Percentiles rank a stretch among this genome's conserved stretches.
Conservation (phyloP, 192 early-diverging fungal genomes). For the Gonapodya sp. region DNA sequence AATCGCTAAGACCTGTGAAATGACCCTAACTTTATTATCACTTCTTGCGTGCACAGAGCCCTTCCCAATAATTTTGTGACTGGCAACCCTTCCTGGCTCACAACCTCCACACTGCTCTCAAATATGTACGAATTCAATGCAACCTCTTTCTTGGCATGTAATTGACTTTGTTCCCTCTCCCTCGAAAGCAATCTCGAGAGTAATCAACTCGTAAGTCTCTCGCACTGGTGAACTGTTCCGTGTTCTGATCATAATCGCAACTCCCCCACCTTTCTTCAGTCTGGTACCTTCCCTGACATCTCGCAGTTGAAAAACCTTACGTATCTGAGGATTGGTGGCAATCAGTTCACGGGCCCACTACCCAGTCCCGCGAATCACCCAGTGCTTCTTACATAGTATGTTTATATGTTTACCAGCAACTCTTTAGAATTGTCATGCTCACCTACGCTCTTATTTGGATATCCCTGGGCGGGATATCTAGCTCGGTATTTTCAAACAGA, state of each 20-base stretch:
- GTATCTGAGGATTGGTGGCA: background rate
- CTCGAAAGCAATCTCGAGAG: background rate
- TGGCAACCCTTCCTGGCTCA: background rate
- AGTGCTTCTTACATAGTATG: background rate
- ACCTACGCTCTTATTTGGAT: too few relatives aligned
- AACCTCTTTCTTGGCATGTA: too few relatives aligned
- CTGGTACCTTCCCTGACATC: background rate
- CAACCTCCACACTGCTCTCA: background rate
- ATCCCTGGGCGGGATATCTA: too few relatives aligned
- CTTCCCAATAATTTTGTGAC: background rate
- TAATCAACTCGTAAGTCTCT: background rate
- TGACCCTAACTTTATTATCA: too few relatives aligned
- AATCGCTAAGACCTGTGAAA: too few relatives aligned
- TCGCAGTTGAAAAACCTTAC: background rate
- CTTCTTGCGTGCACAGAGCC: too few relatives aligned
- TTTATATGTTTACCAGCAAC: background rate
- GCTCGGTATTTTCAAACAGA: background rate
- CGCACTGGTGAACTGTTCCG: too few relatives aligned
- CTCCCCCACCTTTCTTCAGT: too few relatives aligned
- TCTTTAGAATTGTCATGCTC: background rate
- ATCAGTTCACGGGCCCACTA: background rate
- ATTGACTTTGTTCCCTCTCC: background rate
- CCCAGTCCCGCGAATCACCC: background rate
- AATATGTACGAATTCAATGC: background rate
- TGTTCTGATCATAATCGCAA: too few relatives aligned